Conservation (phyloP, 306 rosid species). For the Cucumis cinereus region DNA sequence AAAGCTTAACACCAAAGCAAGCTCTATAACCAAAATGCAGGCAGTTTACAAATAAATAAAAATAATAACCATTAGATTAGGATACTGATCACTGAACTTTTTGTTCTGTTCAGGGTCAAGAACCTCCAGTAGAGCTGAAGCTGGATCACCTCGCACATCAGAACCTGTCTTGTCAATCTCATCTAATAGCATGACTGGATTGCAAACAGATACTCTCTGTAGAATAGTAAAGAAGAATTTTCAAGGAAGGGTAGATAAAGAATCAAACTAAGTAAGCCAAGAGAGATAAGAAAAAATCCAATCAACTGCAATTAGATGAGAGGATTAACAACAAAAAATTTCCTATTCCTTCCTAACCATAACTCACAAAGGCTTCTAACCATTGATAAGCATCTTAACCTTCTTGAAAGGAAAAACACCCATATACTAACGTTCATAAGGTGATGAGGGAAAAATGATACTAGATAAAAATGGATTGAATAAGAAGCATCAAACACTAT, state of each 20-base stretch:
- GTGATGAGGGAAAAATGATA: background rate
- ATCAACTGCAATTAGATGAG: background rate
- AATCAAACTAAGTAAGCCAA: constrained; percentile 1
- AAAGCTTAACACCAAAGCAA: background rate
- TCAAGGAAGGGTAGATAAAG: constrained; percentile 1
- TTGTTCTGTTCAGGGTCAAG: constrained; percentile 95
- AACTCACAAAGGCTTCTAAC: background rate
- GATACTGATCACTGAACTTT: constrained; percentile 96
- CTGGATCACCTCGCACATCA: constrained; percentile 97
- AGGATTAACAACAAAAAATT: background rate
- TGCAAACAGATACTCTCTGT: constrained; percentile 71
- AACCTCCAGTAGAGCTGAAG: constrained; percentile 92
- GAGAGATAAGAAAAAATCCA: background rate
- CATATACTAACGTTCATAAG: background rate
- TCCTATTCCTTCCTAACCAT: background rate
- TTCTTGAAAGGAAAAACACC: background rate
- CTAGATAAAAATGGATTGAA: background rate
- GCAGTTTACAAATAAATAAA: background rate
- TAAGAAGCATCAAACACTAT: background rate
- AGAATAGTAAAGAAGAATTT: constrained; percentile 13
- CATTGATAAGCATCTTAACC: background rate
- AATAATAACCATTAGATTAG: constrained; percentile 15
- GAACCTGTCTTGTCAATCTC: constrained; percentile 97
- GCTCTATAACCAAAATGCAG: background rate
- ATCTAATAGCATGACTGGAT: constrained; percentile 92